Evolutionary conservation across 306 rosid genomes (phyloP), one percentile per base, ranked within the genome.

Genomic region (Citrullus amarus): DNA sequence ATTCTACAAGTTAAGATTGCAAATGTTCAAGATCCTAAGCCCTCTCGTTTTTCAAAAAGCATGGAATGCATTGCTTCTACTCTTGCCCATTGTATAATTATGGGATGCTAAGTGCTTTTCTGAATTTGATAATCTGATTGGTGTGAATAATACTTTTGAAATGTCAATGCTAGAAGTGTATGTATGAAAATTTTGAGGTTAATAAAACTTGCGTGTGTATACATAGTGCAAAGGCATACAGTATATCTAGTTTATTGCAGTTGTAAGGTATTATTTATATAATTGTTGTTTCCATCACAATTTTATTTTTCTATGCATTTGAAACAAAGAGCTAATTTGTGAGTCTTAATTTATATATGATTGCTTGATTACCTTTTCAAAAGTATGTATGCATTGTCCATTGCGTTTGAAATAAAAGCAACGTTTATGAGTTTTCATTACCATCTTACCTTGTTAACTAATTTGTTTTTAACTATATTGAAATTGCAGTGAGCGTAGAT

Each of bases 1-100:
- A 38, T 65, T 76, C 74, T 68, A 79, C 83, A 62, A 81, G 70
- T 77, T 89, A 82, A 85, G 73, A 36, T 18, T 54, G 48, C 53
- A 76, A 44, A 12, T 44, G n/a, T 13, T 46, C 58, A 44, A 43
- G 20, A 12, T 44, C 50, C 74, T 36, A 36, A 36, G 39, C 39
- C 39, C 75, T 68, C 54, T 11, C 66, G 22, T 58, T 58, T 25
- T 11, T 28, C 8, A 60, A 60, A 34, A 60, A 60, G 67, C 41
- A 30, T 36, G 71, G 71, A 32, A 63, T 16, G 11, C 46, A 4
- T 63, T 63, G 74, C 74, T 67, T 67, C 51, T 18, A n/a, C 4
- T 66, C 17, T n/a, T 43, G 41, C 7, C 25, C 30, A 14, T 48
- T 48, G 43, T 72, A 20, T 13, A 50, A 72, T 36, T 5, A 8